Evolutionary conservation across 1,284 basidiomycete species (phyloP).

Genomic region (Boletellus deceptivus): DNA sequence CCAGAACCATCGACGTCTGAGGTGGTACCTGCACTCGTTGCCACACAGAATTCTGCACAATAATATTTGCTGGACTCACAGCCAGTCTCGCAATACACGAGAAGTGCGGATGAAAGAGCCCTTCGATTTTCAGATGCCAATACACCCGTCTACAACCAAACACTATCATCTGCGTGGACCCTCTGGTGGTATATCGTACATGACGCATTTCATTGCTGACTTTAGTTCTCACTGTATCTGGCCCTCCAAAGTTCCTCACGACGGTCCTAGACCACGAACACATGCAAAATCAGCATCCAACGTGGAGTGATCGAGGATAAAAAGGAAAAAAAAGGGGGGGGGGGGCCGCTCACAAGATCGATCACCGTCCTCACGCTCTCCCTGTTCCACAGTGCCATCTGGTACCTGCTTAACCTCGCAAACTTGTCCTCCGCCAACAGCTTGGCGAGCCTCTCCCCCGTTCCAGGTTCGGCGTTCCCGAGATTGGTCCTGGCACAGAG

Average conservation of each 20-base stretch:
- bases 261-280: background rate
- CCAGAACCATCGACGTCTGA: too few species aligned
- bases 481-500: background rate
- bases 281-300: background rate
- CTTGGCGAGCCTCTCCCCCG: background rate
- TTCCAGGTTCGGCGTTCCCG: background rate
- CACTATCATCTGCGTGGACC: too few species aligned
- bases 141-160: too few species aligned
- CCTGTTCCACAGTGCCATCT: background rate
- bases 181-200: too few species aligned
- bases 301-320: background rate
- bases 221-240: background rate
- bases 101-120: too few species aligned
- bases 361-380: background rate
- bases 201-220: too few species aligned
- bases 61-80: too few species aligned
- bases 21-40: too few species aligned
- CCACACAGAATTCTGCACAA: too few species aligned
- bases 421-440: background rate
- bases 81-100: too few species aligned
- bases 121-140: too few species aligned
- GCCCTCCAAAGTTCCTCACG: background rate
- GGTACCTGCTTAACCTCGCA: background rate
- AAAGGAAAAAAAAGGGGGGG: background rate
- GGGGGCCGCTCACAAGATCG: background rate